phyloP scores from a whole-genome alignment of 2,329 filamentous ascomycete species.

The Aspergillus bombycis region DNA sequence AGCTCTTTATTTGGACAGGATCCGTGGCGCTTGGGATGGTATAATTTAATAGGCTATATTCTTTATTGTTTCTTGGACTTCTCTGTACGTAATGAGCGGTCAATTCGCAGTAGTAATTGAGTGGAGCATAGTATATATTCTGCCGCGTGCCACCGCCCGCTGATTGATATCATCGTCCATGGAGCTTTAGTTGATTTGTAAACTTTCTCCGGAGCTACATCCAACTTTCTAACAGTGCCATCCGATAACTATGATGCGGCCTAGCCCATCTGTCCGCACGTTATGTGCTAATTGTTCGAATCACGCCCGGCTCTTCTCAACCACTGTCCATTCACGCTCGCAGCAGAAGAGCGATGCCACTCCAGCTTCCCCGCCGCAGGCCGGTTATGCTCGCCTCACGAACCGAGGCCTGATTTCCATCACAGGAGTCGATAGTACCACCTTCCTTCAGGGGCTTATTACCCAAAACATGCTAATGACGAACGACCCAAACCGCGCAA shows the following conservation, averaged over 20 bases:
- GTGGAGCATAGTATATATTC: neutral
- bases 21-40: neutral
- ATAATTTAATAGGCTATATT: neutral
- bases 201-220: constrained; percentile 18
- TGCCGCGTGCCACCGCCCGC: constrained; percentile 1
- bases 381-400: constrained; percentile 59
- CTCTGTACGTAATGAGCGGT: neutral
- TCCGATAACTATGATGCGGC: constrained; percentile 34
- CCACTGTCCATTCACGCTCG: constrained; percentile 20
- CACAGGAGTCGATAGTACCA: constrained; percentile 75
- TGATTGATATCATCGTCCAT: constrained; percentile 31
- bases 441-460: constrained; percentile 85
- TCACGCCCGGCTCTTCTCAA: constrained; percentile 35
- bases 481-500: constrained; percentile 41
- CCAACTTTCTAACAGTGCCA: neutral
- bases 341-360: constrained; percentile 25
- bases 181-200: constrained; percentile 29
- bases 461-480: constrained; percentile 68
- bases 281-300: constrained; percentile 35
- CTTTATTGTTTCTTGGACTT: neutral
- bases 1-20: neutral
- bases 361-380: constrained; percentile 41
- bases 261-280: constrained; percentile 25
- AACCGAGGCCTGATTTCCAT: constrained; percentile 79
- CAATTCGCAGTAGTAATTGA: neutral